Conservation (phyloP, 352 stramenopile genomes). For the Phytopythium oedochilum region DNA sequence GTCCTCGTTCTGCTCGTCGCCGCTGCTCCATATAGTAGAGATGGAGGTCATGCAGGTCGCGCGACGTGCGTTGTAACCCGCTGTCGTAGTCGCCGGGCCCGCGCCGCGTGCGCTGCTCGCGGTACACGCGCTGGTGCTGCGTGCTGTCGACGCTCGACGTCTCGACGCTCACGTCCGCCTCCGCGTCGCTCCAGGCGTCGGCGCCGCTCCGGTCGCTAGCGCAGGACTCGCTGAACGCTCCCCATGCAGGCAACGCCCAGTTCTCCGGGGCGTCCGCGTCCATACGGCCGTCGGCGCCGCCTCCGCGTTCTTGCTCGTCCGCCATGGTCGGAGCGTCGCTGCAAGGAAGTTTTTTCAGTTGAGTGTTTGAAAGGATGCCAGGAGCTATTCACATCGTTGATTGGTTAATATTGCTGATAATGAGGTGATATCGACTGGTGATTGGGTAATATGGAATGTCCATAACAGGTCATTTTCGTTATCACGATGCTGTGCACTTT, state of each 20-base stretch:
- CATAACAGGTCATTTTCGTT: background rate
- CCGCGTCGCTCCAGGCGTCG: slow-evolving; percentile 25
- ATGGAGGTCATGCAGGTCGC: slow-evolving; percentile 23
- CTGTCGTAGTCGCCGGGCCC: slow-evolving; percentile 1
- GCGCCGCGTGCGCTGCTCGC: slow-evolving; percentile 17
- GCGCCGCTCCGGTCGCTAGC: slow-evolving; percentile 14
- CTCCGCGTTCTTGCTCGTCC: background rate
- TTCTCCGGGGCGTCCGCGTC: background rate
- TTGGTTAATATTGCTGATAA: background rate
- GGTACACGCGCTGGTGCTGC: slow-evolving; percentile 34
- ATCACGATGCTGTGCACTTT: too few species aligned
- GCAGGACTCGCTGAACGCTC: slow-evolving; percentile 39
- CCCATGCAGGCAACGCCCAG: slow-evolving; percentile 55
- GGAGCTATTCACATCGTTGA: background rate
- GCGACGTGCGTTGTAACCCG: slow-evolving; percentile 2
- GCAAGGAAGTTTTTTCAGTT: background rate
- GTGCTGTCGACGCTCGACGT: slow-evolving; percentile 24
- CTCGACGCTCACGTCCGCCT: slow-evolving; percentile 28
- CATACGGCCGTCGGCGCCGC: background rate
- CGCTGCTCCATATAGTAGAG: slow-evolving; percentile 25
- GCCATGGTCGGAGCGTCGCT: background rate
- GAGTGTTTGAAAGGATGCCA: background rate
- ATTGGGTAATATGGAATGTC: background rate
- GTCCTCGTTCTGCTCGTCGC: slow-evolving; percentile 10
- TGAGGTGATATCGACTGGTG: background rate